Conservation (phyloP, 352 stramenopile species). For the Halophytophthora polymorphica region DNA sequence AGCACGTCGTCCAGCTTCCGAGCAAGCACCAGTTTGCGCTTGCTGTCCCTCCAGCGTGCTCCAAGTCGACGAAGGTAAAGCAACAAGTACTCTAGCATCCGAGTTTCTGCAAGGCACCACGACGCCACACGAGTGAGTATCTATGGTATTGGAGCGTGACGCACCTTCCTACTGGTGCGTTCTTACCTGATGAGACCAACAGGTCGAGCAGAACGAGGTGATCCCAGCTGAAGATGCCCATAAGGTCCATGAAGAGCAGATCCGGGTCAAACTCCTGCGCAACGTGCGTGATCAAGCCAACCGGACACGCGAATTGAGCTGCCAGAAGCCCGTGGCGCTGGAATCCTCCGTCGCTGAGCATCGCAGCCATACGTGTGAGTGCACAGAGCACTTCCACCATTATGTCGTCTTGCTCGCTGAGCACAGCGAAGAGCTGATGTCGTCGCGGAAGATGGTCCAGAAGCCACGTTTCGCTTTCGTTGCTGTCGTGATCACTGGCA, state of each 20-base stretch:
- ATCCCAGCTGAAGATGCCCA: constrained; percentile 44
- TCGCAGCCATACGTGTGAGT: constrained; percentile 26
- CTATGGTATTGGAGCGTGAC: not conserved
- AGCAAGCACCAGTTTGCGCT: constrained; percentile 15
- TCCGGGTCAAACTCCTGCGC: constrained; percentile 40
- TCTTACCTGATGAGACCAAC: constrained; percentile 64
- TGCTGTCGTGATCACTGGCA: not conserved
- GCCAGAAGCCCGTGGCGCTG: not conserved
- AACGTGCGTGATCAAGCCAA: constrained; percentile 11
- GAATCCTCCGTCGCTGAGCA: not conserved
- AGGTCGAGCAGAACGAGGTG: constrained; percentile 71
- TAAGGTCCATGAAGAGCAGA: constrained; percentile 54
- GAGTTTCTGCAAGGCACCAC: constrained; percentile 40
- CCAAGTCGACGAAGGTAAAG: constrained; percentile 44
- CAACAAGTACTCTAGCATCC: constrained; percentile 62
- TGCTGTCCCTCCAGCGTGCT: constrained; percentile 26
- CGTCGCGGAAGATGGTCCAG: constrained; percentile 22
- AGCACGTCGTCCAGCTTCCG: constrained; percentile 36
- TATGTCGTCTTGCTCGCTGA: constrained; percentile 70
- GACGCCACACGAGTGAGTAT: not conserved
- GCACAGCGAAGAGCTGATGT: constrained; percentile 35
- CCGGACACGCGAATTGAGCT: not conserved
- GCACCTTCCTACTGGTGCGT: not conserved
- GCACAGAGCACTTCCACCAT: constrained; percentile 59
- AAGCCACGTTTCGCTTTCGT: not conserved